These are phyloP conservation scores for Cercospora citrullina DNA, from an alignment of 2,329 filamentous ascomycete species.

Conservation along the genomic window DNA sequence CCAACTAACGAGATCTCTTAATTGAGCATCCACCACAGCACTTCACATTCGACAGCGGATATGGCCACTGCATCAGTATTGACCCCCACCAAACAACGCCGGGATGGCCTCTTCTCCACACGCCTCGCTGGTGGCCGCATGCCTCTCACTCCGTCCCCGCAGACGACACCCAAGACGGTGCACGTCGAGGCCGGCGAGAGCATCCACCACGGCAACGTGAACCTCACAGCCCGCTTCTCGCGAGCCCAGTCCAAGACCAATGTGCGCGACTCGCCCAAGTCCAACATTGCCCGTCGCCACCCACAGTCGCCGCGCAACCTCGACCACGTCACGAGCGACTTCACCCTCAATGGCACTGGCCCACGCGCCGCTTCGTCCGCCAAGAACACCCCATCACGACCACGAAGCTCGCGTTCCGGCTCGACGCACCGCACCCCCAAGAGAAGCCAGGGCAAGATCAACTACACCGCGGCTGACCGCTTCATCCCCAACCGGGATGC, in stretches of 20 bases:
- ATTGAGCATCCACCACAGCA: slow-evolving; percentile 37
- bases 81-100: slow-evolving; percentile 85
- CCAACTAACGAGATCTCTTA: slow-evolving; percentile 42
- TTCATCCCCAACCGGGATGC: slow-evolving; percentile 94
- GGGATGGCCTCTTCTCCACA: slow-evolving; percentile 85
- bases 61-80: slow-evolving; percentile 86
- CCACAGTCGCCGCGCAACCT: slow-evolving; percentile 74
- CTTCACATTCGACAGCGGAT: slow-evolving; percentile 38
- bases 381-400: slow-evolving; percentile 48
- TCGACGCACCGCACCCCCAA: slow-evolving; percentile 40
- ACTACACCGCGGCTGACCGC: slow-evolving; percentile 66
- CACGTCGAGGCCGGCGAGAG: slow-evolving; percentile 62
- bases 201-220: slow-evolving; percentile 70
- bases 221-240: slow-evolving; percentile 75
- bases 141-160: slow-evolving; percentile 89
- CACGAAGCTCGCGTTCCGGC: slow-evolving; percentile 45
- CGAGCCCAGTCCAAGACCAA: slow-evolving; percentile 65
- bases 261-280: slow-evolving; percentile 89
- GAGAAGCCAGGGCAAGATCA: slow-evolving; percentile 67
- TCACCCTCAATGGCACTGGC: slow-evolving; percentile 83
- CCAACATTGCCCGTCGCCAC: slow-evolving; percentile 78
- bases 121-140: slow-evolving; percentile 93
- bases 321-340: slow-evolving; percentile 90
- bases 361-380: slow-evolving; percentile 44
- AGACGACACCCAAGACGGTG: slow-evolving; percentile 62